Evolutionary conservation across 768 basidiomycete genomes (phyloP).

Genomic region (Antrodiella citrinella): DNA sequence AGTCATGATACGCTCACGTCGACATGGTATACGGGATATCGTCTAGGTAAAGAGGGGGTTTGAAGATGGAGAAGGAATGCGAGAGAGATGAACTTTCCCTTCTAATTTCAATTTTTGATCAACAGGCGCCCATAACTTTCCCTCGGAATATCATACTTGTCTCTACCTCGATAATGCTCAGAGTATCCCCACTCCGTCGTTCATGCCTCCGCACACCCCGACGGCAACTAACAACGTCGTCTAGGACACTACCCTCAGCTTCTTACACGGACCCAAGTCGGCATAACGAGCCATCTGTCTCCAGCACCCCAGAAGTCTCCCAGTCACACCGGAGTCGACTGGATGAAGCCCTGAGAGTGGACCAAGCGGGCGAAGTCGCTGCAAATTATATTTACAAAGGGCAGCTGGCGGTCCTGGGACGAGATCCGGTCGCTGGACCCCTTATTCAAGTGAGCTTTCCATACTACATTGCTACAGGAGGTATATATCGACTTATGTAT

Average conservation of each 20-base stretch:
- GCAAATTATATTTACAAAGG: conserved; percentile 95
- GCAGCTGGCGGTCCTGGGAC: conserved; percentile 67
- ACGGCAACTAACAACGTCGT: background rate
- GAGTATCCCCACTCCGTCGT: too few species aligned
- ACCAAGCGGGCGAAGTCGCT: conserved; percentile 93
- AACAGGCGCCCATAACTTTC: too few species aligned
- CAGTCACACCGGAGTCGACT: conserved; percentile 40
- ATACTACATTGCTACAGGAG: conserved; percentile 1
- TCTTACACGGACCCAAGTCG: conserved; percentile 37
- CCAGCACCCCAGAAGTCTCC: conserved; percentile 50
- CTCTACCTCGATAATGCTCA: too few species aligned
- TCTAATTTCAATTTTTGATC: too few species aligned
- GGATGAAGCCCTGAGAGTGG: conserved; percentile 74
- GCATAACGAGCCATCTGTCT: conserved; percentile 31
- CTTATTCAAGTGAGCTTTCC: conserved; percentile 61
- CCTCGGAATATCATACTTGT: too few species aligned
- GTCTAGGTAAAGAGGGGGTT: too few species aligned
- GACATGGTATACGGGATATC: too few species aligned
- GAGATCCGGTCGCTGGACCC: conserved; percentile 44
- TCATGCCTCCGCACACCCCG: too few species aligned
- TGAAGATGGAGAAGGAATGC: too few species aligned
- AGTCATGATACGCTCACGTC: too few species aligned
- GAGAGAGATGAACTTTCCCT: too few species aligned
- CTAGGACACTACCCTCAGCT: conserved; percentile 32
- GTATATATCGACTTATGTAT: background rate